A percentile compares a stretch with the other conserved stretches of the same genome.
Conservation (phyloP, 768 basidiomycete genomes). For the Panaeolus cyanescens region DNA sequence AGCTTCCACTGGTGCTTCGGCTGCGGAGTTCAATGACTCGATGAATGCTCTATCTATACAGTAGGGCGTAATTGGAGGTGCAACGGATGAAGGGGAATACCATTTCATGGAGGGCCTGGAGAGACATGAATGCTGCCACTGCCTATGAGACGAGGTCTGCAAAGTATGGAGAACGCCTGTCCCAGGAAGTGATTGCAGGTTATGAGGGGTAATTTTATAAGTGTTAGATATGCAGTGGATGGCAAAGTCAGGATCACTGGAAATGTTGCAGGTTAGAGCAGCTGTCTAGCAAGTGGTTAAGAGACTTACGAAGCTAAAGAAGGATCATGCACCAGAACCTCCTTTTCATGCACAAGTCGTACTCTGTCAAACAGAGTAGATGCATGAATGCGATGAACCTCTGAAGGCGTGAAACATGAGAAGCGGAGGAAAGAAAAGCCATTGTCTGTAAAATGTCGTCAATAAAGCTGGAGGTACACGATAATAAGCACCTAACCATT, state of each 20-base stretch:
- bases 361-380: slow-evolving; percentile 62
- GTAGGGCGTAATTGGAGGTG: slow-evolving; percentile 76
- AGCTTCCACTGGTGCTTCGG: slow-evolving; percentile 74
- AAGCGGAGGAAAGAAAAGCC: slow-evolving; percentile 82
- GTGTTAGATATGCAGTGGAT: slow-evolving; percentile 34
- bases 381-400: slow-evolving; percentile 61
- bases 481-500: slow-evolving; percentile 25
- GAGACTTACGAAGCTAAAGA: slow-evolving; percentile 44
- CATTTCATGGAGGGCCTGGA: slow-evolving; percentile 81
- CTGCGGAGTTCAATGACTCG: slow-evolving; percentile 60
- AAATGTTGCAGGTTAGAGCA: slow-evolving; percentile 1
- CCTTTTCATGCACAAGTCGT: slow-evolving; percentile 49
- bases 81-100: slow-evolving; percentile 83
- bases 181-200: slow-evolving; percentile 25
- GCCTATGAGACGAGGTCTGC: slow-evolving; percentile 55
- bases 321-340: slow-evolving; percentile 39
- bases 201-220: slow-evolving; percentile 34
- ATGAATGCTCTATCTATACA: slow-evolving; percentile 80
- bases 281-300: background rate
- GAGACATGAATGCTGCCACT: slow-evolving; percentile 78
- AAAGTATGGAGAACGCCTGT: slow-evolving; percentile 55
- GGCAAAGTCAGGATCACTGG: slow-evolving; percentile 58
- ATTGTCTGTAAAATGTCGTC: background rate
- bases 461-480: slow-evolving; percentile 31
- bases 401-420: slow-evolving; percentile 60